Base-by-base conservation (phyloP, 2,329 filamentous ascomycete species). In the Colletotrichum sp. region DNA sequence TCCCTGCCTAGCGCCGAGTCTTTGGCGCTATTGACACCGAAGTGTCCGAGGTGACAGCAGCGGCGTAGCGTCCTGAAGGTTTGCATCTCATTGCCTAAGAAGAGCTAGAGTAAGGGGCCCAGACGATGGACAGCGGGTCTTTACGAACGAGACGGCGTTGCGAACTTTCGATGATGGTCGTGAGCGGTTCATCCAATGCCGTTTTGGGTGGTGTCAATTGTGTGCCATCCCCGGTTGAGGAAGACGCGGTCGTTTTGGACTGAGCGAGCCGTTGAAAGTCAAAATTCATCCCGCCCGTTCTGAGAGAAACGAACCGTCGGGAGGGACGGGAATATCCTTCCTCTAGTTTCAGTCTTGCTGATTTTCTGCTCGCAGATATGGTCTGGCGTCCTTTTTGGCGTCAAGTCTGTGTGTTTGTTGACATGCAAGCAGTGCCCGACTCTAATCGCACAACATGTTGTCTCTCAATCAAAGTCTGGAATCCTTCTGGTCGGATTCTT, bases 321-420 rank as follows among this genome's bases (percentile, higher is more conserved):
- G 68, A 74, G 68, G 26, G 52, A 56, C 72, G 72, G 72, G 72
- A 66, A 64, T 8, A 68, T 58, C 62, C 69, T 56, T 72, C 56
- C 36, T 24, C 34, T 73, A 68, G 64, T 48, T 56, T 24, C 26
- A 32, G 30, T 32, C n/a, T 36, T 28, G 21, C 15, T 24, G 24
- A 15, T 18, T 66, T 58, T 67, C 28, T 15, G 26, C 6, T 36
- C 48, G 21, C 64, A 61, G 34, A 36, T 4, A 36, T 52, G 52
- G 38, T 15, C 34, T 34, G 30, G 15, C 16, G 24, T 61, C 18
- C 30, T 21, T 52, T 52, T 43, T 69, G 30, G 9, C 36, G 43
- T 34, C 18, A 61, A 5, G 58, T 48, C 24, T 30, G 43, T 73
- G 58, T 64, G 18, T 9, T 68, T 9, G 5, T 24, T 18, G n/a